Conservation (phyloP, 768 basidiomycete species). For the Amanita thiersii region DNA sequence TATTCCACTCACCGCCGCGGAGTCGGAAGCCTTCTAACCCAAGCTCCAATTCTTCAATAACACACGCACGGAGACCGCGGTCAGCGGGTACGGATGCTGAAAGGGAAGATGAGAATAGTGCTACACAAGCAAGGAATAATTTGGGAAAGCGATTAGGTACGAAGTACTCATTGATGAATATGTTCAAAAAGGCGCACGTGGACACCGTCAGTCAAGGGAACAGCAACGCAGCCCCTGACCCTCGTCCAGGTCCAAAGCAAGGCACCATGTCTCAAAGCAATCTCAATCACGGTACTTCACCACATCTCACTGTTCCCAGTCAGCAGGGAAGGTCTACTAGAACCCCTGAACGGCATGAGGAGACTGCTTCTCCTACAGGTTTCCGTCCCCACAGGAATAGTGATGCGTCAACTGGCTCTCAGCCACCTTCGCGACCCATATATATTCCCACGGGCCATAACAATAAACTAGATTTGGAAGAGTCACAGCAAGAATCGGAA, state of each 20-base stretch:
- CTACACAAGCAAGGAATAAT: conserved; percentile 25
- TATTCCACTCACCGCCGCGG: conserved; percentile 27
- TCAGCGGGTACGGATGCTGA: conserved; percentile 69
- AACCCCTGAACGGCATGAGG: background rate
- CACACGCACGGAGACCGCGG: conserved; percentile 47
- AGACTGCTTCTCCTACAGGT: conserved; percentile 7
- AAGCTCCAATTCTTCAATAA: conserved; percentile 16
- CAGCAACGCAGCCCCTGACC: background rate
- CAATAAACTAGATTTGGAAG: conserved; percentile 12
- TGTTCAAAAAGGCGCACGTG: conserved; percentile 58
- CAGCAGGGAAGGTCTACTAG: background rate
- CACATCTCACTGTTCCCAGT: background rate
- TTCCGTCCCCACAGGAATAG: conserved; percentile 23
- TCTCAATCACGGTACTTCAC: background rate
- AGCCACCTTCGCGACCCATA: conserved; percentile 6
- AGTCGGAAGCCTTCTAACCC: conserved; percentile 28
- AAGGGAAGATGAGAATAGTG: conserved; percentile 21
- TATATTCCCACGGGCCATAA: conserved; percentile 6
- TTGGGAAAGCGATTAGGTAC: conserved; percentile 43
- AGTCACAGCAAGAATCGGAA: conserved; percentile 8
- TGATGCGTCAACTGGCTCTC: conserved; percentile 21
- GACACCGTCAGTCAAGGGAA: conserved; percentile 16
- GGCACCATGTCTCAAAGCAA: background rate
- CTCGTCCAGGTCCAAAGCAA: conserved; percentile 2
- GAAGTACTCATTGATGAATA: conserved; percentile 67